Percentiles rank a stretch among this genome's conserved stretches.
These are phyloP conservation scores for Eragrostis tef DNA, from an alignment of 202 grass and related monocot genomes.

Conservation along the genomic window DNA sequence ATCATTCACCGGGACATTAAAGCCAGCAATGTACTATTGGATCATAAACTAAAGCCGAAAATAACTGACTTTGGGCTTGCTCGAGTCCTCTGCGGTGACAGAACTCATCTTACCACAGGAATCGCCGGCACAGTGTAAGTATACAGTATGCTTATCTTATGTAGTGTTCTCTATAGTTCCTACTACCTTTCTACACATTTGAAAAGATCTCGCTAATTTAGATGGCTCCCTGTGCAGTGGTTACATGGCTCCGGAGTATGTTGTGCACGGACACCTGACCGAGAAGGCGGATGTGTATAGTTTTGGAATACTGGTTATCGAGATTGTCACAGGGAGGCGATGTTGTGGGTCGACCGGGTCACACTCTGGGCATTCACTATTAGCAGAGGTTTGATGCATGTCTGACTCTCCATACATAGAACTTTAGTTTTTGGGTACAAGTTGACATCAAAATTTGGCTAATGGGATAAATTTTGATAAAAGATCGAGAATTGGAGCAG, in stretches of 20 bases:
- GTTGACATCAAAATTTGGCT: not conserved
- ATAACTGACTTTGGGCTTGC: conserved; percentile 60
- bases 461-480: not conserved
- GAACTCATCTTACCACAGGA: conserved; percentile 51
- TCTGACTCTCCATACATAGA: not conserved
- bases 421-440: not conserved
- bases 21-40: conserved; percentile 57
- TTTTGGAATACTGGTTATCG: too few relatives aligned
- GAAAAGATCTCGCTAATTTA: not conserved
- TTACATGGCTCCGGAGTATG: conserved; percentile 60
- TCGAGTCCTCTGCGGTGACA: conserved; percentile 39
- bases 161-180: not conserved
- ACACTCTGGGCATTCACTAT: conserved; percentile 23
- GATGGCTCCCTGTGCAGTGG: conserved; percentile 35
- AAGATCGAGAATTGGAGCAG: not conserved
- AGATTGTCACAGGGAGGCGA: too few relatives aligned
- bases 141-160: not conserved
- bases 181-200: not conserved
- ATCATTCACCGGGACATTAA: conserved; percentile 62
- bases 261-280: too few relatives aligned
- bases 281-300: too few relatives aligned
- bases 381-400: conserved; percentile 34
- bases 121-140: conserved; percentile 58
- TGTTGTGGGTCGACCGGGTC: too few relatives aligned
- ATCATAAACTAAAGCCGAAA: conserved; percentile 46